A percentile compares a stretch with the other conserved stretches of the same genome.
phyloP scores from a whole-genome alignment of 2,329 filamentous ascomycete species.

The Neofusicoccum sp. region DNA sequence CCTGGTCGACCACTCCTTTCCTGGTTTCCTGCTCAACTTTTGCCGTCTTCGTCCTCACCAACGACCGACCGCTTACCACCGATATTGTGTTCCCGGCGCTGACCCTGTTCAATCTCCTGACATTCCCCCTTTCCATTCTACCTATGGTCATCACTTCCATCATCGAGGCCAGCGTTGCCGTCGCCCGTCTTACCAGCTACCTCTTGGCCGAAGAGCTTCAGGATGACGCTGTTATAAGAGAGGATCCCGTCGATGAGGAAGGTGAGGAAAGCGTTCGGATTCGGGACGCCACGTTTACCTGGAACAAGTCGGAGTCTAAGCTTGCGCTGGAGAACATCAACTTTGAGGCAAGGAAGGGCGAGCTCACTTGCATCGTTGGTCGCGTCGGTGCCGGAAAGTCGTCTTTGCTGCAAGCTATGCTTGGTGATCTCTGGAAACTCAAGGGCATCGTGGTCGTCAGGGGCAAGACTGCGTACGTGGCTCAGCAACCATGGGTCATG shows the following conservation, averaged over 20 bases:
- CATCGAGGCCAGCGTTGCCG: conserved; percentile 92
- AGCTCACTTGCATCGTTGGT: conserved; percentile 88
- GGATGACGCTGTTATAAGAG: conserved; percentile 70
- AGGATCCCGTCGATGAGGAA: conserved; percentile 67
- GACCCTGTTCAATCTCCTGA: conserved; percentile 92
- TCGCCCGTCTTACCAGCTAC: conserved; percentile 79
- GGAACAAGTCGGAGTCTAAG: conserved; percentile 75
- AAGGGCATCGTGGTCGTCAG: conserved; percentile 79
- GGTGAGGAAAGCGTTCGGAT: conserved; percentile 87
- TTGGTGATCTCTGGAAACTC: conserved; percentile 89
- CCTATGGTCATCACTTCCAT: conserved; percentile 98
- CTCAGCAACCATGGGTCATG: conserved; percentile 94
- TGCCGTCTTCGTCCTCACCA: conserved; percentile 85
- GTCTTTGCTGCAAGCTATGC: conserved; percentile 80
- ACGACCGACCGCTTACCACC: conserved; percentile 77
- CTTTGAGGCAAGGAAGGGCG: conserved; percentile 86
- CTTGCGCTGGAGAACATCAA: conserved; percentile 78
- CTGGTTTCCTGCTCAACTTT: conserved; percentile 97
- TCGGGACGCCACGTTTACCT: conserved; percentile 84
- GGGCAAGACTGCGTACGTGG: conserved; percentile 84
- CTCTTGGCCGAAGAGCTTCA: conserved; percentile 89
- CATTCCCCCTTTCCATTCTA: conserved; percentile 88
- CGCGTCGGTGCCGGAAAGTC: conserved; percentile 95
- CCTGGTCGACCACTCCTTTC: conserved; percentile 96
- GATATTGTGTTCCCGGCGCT: conserved; percentile 93